phyloP scores from a whole-genome alignment of 2,329 filamentous ascomycete genomes.

The Metarhizium robertsii region DNA sequence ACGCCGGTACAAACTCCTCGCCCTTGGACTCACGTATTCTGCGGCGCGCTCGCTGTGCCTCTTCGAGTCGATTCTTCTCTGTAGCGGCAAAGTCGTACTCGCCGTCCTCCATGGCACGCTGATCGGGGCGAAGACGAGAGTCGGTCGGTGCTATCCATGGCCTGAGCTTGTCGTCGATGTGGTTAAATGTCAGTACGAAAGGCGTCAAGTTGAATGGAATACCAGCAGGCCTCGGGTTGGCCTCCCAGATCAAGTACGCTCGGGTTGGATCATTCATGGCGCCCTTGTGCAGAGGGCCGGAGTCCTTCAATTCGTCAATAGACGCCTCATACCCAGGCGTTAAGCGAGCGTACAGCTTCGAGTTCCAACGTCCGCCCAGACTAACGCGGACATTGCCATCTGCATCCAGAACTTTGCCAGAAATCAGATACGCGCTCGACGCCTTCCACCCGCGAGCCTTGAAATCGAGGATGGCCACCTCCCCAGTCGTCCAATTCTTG shows the following conservation, averaged over 20 bases:
- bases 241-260: slow-evolving; percentile 90
- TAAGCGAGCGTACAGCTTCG: slow-evolving; percentile 87
- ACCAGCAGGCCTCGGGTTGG: slow-evolving; percentile 66
- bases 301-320: slow-evolving; percentile 46
- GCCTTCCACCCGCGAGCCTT: slow-evolving; percentile 95
- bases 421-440: slow-evolving; percentile 79
- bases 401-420: slow-evolving; percentile 74
- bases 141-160: slow-evolving; percentile 83
- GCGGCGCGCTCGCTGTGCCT: slow-evolving; percentile 74
- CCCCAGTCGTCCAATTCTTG: slow-evolving; percentile 93
- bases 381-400: slow-evolving; percentile 77
- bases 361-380: slow-evolving; percentile 93
- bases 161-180: slow-evolving; percentile 71
- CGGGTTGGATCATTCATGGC: slow-evolving; percentile 57
- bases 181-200: slow-evolving; percentile 91
- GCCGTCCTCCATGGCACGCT: slow-evolving; percentile 98
- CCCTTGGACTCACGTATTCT: slow-evolving; percentile 65
- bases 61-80: slow-evolving; percentile 91
- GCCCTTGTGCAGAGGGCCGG: slow-evolving; percentile 31
- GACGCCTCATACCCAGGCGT: slow-evolving; percentile 82
- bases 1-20: slow-evolving; percentile 73
- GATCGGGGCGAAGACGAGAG: slow-evolving; percentile 84
- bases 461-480: slow-evolving; percentile 83
- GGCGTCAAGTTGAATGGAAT: slow-evolving; percentile 97
- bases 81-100: slow-evolving; percentile 86